Conservation (phyloP, 2,329 filamentous ascomycete genomes). For the Stagonosporopsis tanaceti region DNA sequence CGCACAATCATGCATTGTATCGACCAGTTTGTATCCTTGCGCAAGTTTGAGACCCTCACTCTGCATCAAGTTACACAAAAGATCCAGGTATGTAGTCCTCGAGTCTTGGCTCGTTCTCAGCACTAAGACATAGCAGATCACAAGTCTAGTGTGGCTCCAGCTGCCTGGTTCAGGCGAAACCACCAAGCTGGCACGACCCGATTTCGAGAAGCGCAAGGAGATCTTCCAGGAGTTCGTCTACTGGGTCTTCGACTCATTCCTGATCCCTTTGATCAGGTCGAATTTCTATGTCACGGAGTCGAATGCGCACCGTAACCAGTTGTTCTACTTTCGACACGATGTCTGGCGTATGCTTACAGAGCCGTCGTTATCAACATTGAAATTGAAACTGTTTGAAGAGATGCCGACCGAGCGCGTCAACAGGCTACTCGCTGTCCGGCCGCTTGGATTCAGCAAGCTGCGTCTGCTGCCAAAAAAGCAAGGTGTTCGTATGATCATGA, state of each 20-base stretch:
- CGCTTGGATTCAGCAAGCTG: conserved; percentile 79
- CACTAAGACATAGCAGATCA: conserved; percentile 61
- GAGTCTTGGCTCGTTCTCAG: conserved; percentile 15
- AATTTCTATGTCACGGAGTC: conserved; percentile 98
- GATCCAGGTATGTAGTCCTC: conserved; percentile 67
- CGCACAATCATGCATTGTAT: conserved; percentile 69
- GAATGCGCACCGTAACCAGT: conserved; percentile 75
- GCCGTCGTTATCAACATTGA: conserved; percentile 73
- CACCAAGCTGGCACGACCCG: conserved; percentile 71
- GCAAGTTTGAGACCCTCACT: conserved; percentile 81
- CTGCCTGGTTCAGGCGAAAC: conserved; percentile 56
- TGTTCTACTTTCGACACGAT: conserved; percentile 96
- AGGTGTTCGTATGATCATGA: conserved; percentile 85
- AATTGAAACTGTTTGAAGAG: conserved; percentile 79
- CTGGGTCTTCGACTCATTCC: conserved; percentile 88
- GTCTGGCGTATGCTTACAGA: conserved; percentile 82
- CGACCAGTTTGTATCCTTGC: conserved; percentile 78
- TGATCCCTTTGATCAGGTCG: conserved; percentile 84
- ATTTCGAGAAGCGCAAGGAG: conserved; percentile 77
- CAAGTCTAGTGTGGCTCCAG: conserved; percentile 75
- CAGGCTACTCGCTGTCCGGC: conserved; percentile 66
- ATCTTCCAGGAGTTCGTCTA: conserved; percentile 87
- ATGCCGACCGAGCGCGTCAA: conserved; percentile 66
- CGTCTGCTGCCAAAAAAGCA: conserved; percentile 82
- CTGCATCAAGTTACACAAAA: conserved; percentile 80